Evolutionary conservation across 352 stramenopile species (phyloP), one percentile per base, ranked within the genome.

Genomic region (Globisporangium apiculatum): DNA sequence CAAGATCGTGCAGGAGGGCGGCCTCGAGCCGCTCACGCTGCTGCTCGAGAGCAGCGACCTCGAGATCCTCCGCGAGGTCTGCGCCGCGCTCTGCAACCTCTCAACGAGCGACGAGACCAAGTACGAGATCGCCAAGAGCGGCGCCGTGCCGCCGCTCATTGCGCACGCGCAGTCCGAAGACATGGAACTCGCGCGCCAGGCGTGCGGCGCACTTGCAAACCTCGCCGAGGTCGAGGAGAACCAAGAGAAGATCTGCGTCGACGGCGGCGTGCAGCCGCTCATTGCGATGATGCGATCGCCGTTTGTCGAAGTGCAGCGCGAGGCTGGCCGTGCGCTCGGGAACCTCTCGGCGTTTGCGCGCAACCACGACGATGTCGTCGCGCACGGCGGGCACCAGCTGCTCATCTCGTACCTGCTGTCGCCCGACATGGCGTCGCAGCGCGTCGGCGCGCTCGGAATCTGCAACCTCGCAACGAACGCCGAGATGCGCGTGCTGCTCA

Each of bases 1-100:
- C 57, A 98, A 98, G 68, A 98, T 98, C 54, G 81, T 98, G 5
- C 93, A 99, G 55, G 95, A 98, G 80, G 96, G 95, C 14, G 94
- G 95, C 0, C 69, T 99, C 17, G 92, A 98, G 61, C 94, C 95
- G 15, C 75, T 99, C 11, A 84, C 93, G 31, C 61, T 97, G 46
- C 73, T 98, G 5, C 71, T 98, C 11, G 66, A 88, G 52, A 95
- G 87, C 0, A 70, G 87, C 46, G 94, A 99, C 61, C 71, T 95
- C 9, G 91, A 98, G 64, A 96, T 98, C 40, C 70, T 98, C 9
- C 79, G 93, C 0, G 95, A 99, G 60, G 89, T 95, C 1, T 97
- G 91, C 53, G 95, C 91, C 0, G 93, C 91, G 4, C 70, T 99
- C 0, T 98, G 89, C 62, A 99, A 99, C 69, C 75, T 99, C 36